phyloP scores from a whole-genome alignment of 1,284 basidiomycete genomes.

The Schizopora paradoxa region DNA sequence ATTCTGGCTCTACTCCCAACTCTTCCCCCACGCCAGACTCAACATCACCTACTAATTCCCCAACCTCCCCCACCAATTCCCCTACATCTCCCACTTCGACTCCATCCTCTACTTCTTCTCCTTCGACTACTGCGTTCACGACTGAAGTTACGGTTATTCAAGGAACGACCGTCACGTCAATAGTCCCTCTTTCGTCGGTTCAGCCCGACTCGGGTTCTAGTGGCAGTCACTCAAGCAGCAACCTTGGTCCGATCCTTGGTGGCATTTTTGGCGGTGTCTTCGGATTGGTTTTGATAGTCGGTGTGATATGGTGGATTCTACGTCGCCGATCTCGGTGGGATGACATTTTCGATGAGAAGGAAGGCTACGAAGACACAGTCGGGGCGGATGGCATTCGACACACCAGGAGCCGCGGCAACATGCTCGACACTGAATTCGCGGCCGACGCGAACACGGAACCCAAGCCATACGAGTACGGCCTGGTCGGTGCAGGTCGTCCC shows the following conservation, averaged over 20 bases:
- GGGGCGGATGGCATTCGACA: constrained; percentile 1
- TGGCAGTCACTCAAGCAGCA: constrained; percentile 3
- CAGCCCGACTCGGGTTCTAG: constrained; percentile 1
- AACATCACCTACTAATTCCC: constrained; percentile 3
- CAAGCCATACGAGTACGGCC: constrained; percentile 24
- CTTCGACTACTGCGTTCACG: constrained; percentile 13
- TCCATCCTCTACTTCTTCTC: constrained; percentile 8
- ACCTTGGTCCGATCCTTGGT: constrained; percentile 19
- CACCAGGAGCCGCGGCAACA: constrained; percentile 1
- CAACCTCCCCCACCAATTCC: constrained; percentile 2
- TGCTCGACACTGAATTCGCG: constrained; percentile 16
- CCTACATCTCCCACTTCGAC: not conserved
- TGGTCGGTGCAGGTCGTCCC: constrained; percentile 17
- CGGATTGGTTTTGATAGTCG: constrained; percentile 18
- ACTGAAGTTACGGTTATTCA: no score
- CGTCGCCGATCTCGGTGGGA: constrained; percentile 16
- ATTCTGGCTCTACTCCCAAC: constrained; percentile 13
- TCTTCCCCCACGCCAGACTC: constrained; percentile 8
- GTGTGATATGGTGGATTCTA: constrained; percentile 16
- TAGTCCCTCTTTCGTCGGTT: constrained; percentile 6
- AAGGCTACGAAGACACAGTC: constrained; percentile 12
- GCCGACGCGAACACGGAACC: constrained; percentile 18
- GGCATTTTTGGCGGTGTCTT: constrained; percentile 22
- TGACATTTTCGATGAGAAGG: constrained; percentile 17
- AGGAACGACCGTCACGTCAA: constrained; percentile 1